Percentiles rank a stretch among this genome's conserved stretches.
Conservation (phyloP, 345 rosid species). For the Cardamine chenopodiifolia region DNA sequence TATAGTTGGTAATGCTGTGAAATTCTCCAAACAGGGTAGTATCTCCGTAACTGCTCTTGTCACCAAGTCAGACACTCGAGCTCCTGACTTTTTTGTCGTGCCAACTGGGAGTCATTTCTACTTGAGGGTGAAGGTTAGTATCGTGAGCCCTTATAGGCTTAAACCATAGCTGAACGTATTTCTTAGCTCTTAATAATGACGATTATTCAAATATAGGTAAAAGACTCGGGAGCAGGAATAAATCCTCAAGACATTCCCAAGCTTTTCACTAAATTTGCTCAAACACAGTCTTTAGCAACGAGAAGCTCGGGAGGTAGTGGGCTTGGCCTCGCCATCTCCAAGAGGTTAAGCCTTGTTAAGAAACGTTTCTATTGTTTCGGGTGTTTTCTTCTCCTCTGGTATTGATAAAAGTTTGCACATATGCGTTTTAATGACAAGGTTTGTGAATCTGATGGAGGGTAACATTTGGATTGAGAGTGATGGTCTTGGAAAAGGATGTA, state of each 20-base stretch:
- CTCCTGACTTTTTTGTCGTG: slow-evolving; percentile 66
- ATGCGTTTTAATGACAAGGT: slow-evolving; percentile 54
- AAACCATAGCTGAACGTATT: slow-evolving; percentile 1
- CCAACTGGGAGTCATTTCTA: slow-evolving; percentile 77
- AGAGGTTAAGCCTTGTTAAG: slow-evolving; percentile 57
- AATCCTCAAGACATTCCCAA: slow-evolving; percentile 88
- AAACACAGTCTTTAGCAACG: slow-evolving; percentile 64
- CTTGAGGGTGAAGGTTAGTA: slow-evolving; percentile 85
- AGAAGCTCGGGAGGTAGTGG: slow-evolving; percentile 86
- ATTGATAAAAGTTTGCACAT: slow-evolving; percentile 12
- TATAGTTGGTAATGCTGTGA: slow-evolving; percentile 94
- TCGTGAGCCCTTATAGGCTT: background rate
- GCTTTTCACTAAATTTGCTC: slow-evolving; percentile 87
- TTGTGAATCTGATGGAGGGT: slow-evolving; percentile 96
- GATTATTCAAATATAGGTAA: slow-evolving; percentile 56
- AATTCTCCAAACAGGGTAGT: slow-evolving; percentile 89
- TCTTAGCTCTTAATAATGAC: background rate
- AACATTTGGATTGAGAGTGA: slow-evolving; percentile 96
- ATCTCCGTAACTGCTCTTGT: slow-evolving; percentile 73
- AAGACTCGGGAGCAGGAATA: slow-evolving; percentile 86
- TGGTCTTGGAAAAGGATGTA: slow-evolving; percentile 94
- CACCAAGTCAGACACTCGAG: slow-evolving; percentile 66
- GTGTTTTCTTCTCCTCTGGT: slow-evolving; percentile 14
- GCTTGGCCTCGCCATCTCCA: slow-evolving; percentile 98
- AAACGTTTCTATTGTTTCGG: background rate